Conservation (phyloP, 2,329 filamentous ascomycete genomes). For the Gaeumannomyces tritici region DNA sequence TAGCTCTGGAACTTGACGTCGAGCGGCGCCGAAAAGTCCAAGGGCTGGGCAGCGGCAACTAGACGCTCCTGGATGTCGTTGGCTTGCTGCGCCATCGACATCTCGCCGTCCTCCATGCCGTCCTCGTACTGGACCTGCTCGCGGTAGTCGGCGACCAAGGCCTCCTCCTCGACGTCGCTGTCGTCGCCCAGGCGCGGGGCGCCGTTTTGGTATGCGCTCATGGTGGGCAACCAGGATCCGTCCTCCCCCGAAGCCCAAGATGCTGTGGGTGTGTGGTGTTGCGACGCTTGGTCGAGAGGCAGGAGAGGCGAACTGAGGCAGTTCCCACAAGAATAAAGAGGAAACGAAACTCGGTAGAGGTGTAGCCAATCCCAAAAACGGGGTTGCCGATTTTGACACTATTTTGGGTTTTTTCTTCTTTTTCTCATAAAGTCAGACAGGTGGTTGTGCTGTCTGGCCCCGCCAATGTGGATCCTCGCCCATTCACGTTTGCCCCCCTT, state of each 20-base stretch:
- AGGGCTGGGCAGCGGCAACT: slow-evolving; percentile 80
- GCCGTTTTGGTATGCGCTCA: slow-evolving; percentile 56
- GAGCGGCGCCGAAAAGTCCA: slow-evolving; percentile 91
- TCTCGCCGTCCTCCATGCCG: slow-evolving; percentile 70
- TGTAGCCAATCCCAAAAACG: neutral
- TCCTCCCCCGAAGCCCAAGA: neutral
- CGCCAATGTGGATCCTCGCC: neutral
- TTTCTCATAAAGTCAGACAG: neutral
- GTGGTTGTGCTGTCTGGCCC: neutral
- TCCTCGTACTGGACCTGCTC: slow-evolving; percentile 95
- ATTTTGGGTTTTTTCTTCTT: neutral
- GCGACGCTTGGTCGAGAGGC: neutral
- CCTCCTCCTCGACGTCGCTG: slow-evolving; percentile 93
- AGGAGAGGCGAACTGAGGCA: neutral
- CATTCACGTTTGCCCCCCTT: neutral
- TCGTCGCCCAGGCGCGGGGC: slow-evolving; percentile 61
- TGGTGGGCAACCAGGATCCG: slow-evolving; percentile 22
- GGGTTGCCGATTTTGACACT: neutral
- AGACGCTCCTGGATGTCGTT: slow-evolving; percentile 93
- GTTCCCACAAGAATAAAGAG: neutral
- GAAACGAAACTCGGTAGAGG: neutral
- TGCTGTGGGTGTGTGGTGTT: neutral
- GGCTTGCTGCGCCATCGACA: slow-evolving; percentile 62
- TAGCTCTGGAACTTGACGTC: slow-evolving; percentile 98
- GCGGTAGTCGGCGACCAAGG: slow-evolving; percentile 88